phyloP scores from a whole-genome alignment of 1,284 basidiomycete species.

The Sanguinoderma infundibulare region DNA sequence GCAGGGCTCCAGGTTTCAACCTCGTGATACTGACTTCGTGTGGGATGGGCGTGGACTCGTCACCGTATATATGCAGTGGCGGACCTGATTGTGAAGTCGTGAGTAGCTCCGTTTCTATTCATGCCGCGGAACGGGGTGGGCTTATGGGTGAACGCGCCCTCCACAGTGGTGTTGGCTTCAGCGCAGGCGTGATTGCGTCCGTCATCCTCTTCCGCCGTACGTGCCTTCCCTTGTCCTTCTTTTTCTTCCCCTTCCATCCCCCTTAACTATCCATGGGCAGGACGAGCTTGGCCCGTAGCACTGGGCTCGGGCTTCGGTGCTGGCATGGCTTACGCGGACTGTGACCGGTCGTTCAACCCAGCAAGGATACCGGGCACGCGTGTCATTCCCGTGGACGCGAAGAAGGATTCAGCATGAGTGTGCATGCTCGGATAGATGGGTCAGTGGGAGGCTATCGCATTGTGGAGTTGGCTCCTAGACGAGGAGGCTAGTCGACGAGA shows the following conservation, averaged over 20 bases:
- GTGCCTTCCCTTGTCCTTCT: slow-evolving; percentile 41
- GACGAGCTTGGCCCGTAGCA: slow-evolving; percentile 96
- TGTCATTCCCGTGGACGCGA: slow-evolving; percentile 52
- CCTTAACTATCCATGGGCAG: slow-evolving; percentile 47
- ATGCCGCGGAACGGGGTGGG: not conserved
- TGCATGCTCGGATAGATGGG: not conserved
- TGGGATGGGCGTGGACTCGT: not conserved
- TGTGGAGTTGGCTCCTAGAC: not conserved
- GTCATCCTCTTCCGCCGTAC: slow-evolving; percentile 94
- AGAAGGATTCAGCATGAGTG: slow-evolving; percentile 25
- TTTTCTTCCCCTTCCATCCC: not conserved
- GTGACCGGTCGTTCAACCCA: slow-evolving; percentile 95
- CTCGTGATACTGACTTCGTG: slow-evolving; percentile 6
- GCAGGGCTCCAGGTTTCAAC: not conserved
- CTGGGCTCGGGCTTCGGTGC: slow-evolving; percentile 91
- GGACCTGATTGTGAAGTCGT: slow-evolving; percentile 82
- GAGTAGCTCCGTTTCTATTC: slow-evolving; percentile 38
- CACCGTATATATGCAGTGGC: slow-evolving; percentile 55
- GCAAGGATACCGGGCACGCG: slow-evolving; percentile 91
- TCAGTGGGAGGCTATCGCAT: not conserved
- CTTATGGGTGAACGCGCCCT: not conserved
- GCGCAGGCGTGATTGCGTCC: slow-evolving; percentile 91
- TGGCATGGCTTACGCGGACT: slow-evolving; percentile 92
- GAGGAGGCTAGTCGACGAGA: not conserved
- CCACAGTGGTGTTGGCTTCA: slow-evolving; percentile 90